These are phyloP conservation scores for Laburnicola sp. DNA, from an alignment of 2,329 filamentous ascomycete species.

Conservation along the genomic window DNA sequence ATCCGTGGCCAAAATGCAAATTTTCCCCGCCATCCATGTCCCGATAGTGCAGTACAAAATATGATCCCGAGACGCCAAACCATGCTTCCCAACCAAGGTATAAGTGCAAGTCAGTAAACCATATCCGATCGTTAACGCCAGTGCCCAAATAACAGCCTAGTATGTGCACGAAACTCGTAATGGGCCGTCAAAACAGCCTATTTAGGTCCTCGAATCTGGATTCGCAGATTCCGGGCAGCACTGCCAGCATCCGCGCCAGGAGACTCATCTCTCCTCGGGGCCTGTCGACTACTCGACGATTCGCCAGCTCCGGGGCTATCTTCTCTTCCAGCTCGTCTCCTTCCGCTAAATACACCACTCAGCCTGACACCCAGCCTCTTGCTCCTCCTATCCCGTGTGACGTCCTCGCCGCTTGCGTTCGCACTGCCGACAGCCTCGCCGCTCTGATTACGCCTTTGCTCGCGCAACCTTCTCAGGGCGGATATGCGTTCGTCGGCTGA, in stretches of 20 bases:
- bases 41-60: too few species aligned
- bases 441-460: slow-evolving; percentile 31
- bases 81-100: too few species aligned
- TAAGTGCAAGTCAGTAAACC: too few species aligned
- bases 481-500: slow-evolving; percentile 49
- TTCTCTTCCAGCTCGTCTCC: slow-evolving; percentile 12
- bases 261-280: not conserved
- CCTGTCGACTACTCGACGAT: not conserved
- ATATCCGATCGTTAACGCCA: too few species aligned
- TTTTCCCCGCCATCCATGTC: too few species aligned
- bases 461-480: slow-evolving; percentile 45
- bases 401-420: slow-evolving; percentile 26
- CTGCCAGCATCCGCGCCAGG: not conserved
- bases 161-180: too few species aligned
- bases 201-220: too few species aligned
- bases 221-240: not conserved
- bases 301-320: not conserved
- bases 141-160: too few species aligned
- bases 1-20: too few species aligned
- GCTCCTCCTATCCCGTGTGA: slow-evolving; percentile 19
- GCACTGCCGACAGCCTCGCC: slow-evolving; percentile 19
- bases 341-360: slow-evolving; percentile 30
- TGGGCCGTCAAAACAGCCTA: too few species aligned
- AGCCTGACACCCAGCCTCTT: slow-evolving; percentile 33
- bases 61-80: too few species aligned